Evolutionary conservation across 176 grass and related monocot genomes (phyloP), one percentile per base, ranked within the genome.

Genomic region (Hyparrhenia diplandra): DNA sequence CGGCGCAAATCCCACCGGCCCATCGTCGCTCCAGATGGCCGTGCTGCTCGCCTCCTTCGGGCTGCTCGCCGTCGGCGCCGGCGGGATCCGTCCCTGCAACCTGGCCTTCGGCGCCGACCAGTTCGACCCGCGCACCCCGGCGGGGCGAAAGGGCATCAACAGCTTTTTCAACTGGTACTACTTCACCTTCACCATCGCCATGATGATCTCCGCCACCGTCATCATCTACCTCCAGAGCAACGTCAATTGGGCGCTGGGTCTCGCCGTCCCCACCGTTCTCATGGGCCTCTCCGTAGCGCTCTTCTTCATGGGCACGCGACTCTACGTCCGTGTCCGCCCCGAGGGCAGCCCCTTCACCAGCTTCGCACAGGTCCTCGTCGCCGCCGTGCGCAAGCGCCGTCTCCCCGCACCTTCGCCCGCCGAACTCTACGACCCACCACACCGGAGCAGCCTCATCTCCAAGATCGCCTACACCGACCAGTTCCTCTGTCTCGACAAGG

Each of bases 91-190:
- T 4, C 94, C 94, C 11, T 97, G 94, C 80, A 93, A 84, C 51
- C 75, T 94, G 4, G 79, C 94, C 13, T 97, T 97, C 71, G 94
- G 94, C 43, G 94, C 94, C 10, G 94, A 97, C 75, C 94, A 97
- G 81, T 92, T 97, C 85, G 75, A 91, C 70, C 74, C 83, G 12
- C 57, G 64, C 54, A 88, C 83, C 0, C 21, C 84, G 0, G 13
- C 37, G 0, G 87, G 88, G 0, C 83, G 72, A 0, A 28, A 59
- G 0, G 82, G 84, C 45, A 86, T 89, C 64, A 35, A 59, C 23
- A 81, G 88, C 81, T 97, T 97, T 86, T 97, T 97, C 86, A 97
- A 97, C 86, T 93, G 91, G 91, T 95, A 95, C 64, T 95, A 93
- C 86, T 89, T 88, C 80, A 91, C 83, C 64, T 90, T 91, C 72